These are phyloP conservation scores for Solanum sejunctum DNA, from an alignment of 257 asterid species.

Conservation along the genomic window DNA sequence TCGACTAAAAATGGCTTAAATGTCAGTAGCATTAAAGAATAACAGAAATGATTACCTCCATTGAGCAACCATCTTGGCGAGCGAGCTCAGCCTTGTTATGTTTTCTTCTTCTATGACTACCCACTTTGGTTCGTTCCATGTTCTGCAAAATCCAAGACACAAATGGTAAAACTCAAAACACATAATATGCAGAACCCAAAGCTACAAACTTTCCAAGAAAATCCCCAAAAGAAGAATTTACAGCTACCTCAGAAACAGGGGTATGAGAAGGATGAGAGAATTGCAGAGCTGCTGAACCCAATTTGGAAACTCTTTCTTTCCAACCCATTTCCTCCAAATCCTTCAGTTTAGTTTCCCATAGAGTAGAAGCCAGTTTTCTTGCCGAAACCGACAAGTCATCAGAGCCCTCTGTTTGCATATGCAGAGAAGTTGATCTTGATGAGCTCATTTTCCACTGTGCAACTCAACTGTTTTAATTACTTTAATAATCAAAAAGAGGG, in stretches of 20 bases:
- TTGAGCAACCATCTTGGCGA: conserved; percentile 22
- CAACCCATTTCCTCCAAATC: conserved; percentile 16
- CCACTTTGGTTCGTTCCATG: conserved; percentile 35
- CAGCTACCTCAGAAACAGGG: conserved; percentile 78
- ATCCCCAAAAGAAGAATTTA: conserved; percentile 6
- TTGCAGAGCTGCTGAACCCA: conserved; percentile 34
- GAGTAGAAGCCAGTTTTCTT: conserved; percentile 57
- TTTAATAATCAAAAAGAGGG: conserved; percentile 11
- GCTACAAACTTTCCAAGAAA: conserved; percentile 1
- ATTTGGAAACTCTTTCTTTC: conserved; percentile 22
- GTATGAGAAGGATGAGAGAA: conserved; percentile 45
- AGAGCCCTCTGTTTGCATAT: conserved; percentile 13
- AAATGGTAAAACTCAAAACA: background rate
- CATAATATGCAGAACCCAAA: background rate
- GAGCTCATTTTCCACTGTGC: conserved; percentile 65
- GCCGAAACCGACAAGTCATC: conserved; percentile 60
- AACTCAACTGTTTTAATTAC: conserved; percentile 17
- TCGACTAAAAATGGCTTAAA: background rate
- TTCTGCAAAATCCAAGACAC: conserved; percentile 28
- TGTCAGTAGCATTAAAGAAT: background rate
- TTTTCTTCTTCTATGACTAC: conserved; percentile 46
- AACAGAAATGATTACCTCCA: conserved; percentile 37
- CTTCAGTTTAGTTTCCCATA: conserved; percentile 58
- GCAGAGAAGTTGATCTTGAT: conserved; percentile 42
- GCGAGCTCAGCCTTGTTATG: conserved; percentile 1